Conservation (phyloP, 495 filamentous ascomycete species). For the Talaromyces liani region DNA sequence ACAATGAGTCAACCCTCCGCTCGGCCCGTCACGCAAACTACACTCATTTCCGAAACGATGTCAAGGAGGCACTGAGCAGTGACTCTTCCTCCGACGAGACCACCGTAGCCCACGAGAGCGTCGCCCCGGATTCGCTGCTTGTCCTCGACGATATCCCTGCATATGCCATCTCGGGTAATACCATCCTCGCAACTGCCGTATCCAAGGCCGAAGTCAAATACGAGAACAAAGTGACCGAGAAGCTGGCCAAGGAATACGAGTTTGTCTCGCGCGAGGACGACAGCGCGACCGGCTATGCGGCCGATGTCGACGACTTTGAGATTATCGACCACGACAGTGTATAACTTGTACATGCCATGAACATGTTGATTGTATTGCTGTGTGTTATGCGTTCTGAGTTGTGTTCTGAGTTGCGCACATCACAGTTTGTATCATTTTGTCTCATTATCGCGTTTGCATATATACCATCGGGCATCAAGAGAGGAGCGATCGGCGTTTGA, state of each 20-base stretch:
- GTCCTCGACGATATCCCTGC: constrained; percentile 36
- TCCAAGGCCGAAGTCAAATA: constrained; percentile 49
- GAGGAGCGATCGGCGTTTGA: constrained; percentile 9
- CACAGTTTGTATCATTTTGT: neutral
- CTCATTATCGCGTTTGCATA: neutral
- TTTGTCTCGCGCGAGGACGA: constrained; percentile 41
- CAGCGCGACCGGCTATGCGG: constrained; percentile 22
- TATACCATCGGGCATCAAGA: constrained; percentile 9
- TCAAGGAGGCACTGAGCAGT: constrained; percentile 23
- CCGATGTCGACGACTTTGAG: constrained; percentile 37
- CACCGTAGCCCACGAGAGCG: neutral
- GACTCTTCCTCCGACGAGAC: constrained; percentile 22
- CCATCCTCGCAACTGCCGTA: constrained; percentile 45
- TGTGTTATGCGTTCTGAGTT: neutral
- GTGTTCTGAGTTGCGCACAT: neutral
- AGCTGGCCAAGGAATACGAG: constrained; percentile 54
- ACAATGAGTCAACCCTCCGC: constrained; percentile 24
- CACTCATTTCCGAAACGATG: constrained; percentile 28
- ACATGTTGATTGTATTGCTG: neutral
- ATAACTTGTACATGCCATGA: constrained; percentile 8
- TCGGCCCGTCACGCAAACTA: constrained; percentile 24
- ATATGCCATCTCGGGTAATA: constrained; percentile 45
- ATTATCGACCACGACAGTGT: constrained; percentile 24
- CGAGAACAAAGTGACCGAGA: constrained; percentile 48
- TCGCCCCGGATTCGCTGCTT: neutral